Conservation (phyloP, 768 basidiomycete genomes). For the Podaxis carcinomalis region DNA sequence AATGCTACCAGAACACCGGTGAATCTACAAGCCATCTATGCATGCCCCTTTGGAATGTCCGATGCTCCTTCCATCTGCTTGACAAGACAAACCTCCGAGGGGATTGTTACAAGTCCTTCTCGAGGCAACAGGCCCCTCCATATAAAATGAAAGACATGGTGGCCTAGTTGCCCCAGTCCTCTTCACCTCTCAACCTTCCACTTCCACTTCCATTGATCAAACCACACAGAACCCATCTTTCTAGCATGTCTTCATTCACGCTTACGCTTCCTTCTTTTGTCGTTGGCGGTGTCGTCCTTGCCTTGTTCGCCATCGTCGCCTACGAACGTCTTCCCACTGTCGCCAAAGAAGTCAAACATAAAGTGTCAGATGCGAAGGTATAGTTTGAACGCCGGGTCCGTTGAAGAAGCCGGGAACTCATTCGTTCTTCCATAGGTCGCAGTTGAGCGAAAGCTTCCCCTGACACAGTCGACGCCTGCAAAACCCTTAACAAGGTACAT, state of each 20-base stretch:
- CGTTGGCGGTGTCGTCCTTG: slow-evolving; percentile 5
- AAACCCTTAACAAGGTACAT: slow-evolving; percentile 2
- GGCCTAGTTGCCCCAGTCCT: background rate
- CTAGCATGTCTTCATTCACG: background rate
- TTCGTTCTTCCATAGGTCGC: background rate
- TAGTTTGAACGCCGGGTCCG: background rate
- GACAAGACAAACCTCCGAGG: background rate
- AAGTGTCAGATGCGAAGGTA: slow-evolving; percentile 6
- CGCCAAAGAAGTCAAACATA: slow-evolving; percentile 4
- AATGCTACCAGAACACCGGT: background rate
- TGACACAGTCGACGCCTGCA: background rate
- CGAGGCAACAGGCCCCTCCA: background rate
- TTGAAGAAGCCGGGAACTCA: background rate
- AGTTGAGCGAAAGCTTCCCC: slow-evolving; percentile 2
- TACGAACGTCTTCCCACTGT: slow-evolving; percentile 5
- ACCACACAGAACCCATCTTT: background rate
- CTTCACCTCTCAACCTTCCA: background rate
- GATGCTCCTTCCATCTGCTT: background rate
- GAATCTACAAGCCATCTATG: background rate
- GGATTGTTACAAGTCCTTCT: background rate
- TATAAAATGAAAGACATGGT: background rate
- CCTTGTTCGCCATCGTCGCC: background rate
- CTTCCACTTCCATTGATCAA: background rate
- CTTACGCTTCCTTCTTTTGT: background rate
- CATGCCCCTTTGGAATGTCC: background rate